Conservation (phyloP, 495 filamentous ascomycete genomes). For the Chaetomidium leptoderma region DNA sequence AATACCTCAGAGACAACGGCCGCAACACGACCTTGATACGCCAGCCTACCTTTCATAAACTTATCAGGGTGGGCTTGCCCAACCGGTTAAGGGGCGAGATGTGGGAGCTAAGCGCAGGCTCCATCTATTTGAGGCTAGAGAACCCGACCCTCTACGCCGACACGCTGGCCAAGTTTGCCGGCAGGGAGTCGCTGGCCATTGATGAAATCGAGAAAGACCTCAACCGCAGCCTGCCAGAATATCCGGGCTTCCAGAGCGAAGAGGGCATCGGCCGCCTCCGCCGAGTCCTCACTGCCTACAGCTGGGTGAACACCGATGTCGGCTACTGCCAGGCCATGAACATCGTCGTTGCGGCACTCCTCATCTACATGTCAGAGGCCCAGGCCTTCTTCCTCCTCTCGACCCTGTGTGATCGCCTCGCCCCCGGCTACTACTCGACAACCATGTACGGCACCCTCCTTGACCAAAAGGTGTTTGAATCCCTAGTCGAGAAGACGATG, state of each 20-base stretch:
- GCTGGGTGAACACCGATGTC: constrained; percentile 90
- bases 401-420: constrained; percentile 82
- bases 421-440: constrained; percentile 94
- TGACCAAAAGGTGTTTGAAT: constrained; percentile 95
- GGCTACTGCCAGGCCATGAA: constrained; percentile 99
- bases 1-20: constrained; percentile 94
- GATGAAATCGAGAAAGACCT: constrained; percentile 99
- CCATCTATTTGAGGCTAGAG: constrained; percentile 79
- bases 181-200: constrained; percentile 84
- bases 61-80: constrained; percentile 90
- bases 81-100: constrained; percentile 91
- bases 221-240: constrained; percentile 92
- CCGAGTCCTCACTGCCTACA: constrained; percentile 90
- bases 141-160: constrained; percentile 78
- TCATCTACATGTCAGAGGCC: constrained; percentile 97
- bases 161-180: constrained; percentile 75
- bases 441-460: constrained; percentile 98
- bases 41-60: constrained; percentile 94
- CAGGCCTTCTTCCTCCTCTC: constrained; percentile 96
- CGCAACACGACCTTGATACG: constrained; percentile 87
- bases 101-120: constrained; percentile 92
- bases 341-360: constrained; percentile 89
- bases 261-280: constrained; percentile 89
- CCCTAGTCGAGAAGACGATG: constrained; percentile 96
- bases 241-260: constrained; percentile 93